phyloP scores from a whole-genome alignment of 1,284 basidiomycete species.

The Termitomyces sp. region DNA sequence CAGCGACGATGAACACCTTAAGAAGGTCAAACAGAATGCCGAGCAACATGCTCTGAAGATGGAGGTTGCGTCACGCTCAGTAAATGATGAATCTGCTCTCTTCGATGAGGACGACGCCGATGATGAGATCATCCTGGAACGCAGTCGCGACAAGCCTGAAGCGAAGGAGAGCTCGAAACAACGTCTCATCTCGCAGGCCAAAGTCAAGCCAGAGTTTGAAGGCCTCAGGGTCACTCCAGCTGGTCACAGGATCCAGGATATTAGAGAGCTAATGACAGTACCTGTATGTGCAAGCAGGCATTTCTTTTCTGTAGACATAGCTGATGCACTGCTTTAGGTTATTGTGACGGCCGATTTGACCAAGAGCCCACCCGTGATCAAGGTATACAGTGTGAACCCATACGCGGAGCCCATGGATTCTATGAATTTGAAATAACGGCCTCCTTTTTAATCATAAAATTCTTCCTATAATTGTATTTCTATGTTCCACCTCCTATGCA shows the following conservation, averaged over 20 bases:
- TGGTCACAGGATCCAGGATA: slow-evolving; percentile 90
- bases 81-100: slow-evolving; percentile 81
- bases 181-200: slow-evolving; percentile 69
- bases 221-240: slow-evolving; percentile 65
- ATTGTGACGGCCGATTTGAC: slow-evolving; percentile 91
- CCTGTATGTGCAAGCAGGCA: slow-evolving; percentile 57
- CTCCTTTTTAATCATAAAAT: slow-evolving; percentile 1
- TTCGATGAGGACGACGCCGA: slow-evolving; percentile 82
- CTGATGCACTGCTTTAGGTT: slow-evolving; percentile 46
- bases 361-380: slow-evolving; percentile 92
- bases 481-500: slow-evolving; percentile 16
- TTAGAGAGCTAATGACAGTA: slow-evolving; percentile 84
- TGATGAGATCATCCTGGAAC: slow-evolving; percentile 75
- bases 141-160: slow-evolving; percentile 40
- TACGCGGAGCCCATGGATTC: slow-evolving; percentile 47
- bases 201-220: slow-evolving; percentile 72
- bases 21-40: slow-evolving; percentile 85
- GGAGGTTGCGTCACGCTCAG: slow-evolving; percentile 76
- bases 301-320: slow-evolving; percentile 1
- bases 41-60: slow-evolving; percentile 82
- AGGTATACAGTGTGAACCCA: slow-evolving; percentile 86
- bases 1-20: slow-evolving; percentile 89
- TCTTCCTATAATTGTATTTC: slow-evolving; percentile 15
- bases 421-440: slow-evolving; percentile 30
- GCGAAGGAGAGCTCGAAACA: slow-evolving; percentile 67